Evolutionary conservation across 768 basidiomycete species (phyloP).

Genomic region (Candolleomyces efflorescens): DNA sequence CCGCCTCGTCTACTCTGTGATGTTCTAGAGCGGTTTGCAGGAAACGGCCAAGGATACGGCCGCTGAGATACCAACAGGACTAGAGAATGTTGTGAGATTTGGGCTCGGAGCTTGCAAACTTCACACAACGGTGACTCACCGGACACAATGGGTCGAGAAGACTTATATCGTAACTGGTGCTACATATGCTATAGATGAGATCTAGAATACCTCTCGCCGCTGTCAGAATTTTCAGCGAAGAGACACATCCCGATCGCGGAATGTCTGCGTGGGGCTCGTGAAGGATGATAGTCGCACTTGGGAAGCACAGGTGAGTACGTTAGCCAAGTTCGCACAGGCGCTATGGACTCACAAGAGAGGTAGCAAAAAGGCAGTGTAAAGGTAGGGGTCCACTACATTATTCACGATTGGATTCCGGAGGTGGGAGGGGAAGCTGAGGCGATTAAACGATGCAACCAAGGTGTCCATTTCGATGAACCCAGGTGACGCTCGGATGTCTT

Average conservation of each 20-base stretch:
- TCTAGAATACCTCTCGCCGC: slow-evolving; percentile 66
- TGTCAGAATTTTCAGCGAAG: slow-evolving; percentile 62
- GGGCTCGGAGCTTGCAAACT: not conserved
- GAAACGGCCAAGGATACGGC: slow-evolving; percentile 63
- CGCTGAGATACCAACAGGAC: slow-evolving; percentile 70
- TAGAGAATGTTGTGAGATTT: slow-evolving; percentile 18
- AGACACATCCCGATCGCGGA: slow-evolving; percentile 53
- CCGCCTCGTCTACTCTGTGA: slow-evolving; percentile 37
- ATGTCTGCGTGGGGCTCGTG: slow-evolving; percentile 79
- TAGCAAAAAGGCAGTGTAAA: slow-evolving; percentile 47
- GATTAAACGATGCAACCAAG: slow-evolving; percentile 47
- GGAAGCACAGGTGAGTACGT: not conserved
- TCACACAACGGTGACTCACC: slow-evolving; percentile 31
- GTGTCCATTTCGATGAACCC: slow-evolving; percentile 64
- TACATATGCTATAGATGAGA: slow-evolving; percentile 58
- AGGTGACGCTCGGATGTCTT: slow-evolving; percentile 54
- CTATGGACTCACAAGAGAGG: slow-evolving; percentile 32
- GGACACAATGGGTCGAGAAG: slow-evolving; percentile 67
- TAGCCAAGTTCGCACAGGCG: not conserved
- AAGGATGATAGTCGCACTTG: slow-evolving; percentile 69
- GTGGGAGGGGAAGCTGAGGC: slow-evolving; percentile 50
- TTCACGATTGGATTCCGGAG: slow-evolving; percentile 52
- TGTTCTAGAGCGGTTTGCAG: slow-evolving; percentile 58
- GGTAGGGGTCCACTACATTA: slow-evolving; percentile 54
- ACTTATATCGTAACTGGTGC: slow-evolving; percentile 70